Conservation (phyloP, 352 stramenopile genomes). For the Globisporangium lucens region DNA sequence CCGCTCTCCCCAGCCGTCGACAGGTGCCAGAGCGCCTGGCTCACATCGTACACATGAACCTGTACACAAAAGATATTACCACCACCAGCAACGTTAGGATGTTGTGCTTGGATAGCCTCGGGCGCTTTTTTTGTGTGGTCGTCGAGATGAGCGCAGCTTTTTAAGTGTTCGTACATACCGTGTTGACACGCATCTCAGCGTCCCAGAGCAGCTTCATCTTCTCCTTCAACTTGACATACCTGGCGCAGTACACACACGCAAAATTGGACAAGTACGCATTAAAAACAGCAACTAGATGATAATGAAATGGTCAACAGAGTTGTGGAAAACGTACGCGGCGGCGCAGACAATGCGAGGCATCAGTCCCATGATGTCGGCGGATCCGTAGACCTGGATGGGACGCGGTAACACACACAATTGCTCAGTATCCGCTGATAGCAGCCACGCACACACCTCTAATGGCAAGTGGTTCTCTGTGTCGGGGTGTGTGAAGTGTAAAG, state of each 20-base stretch:
- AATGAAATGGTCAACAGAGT: background rate
- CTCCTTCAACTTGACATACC: constrained; percentile 80
- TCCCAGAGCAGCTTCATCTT: constrained; percentile 90
- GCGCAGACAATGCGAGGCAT: constrained; percentile 86
- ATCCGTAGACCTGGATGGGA: constrained; percentile 64
- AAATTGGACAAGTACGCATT: background rate
- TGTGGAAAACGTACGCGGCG: constrained; percentile 51
- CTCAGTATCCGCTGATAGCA: background rate
- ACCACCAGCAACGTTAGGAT: background rate
- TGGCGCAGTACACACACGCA: constrained; percentile 14
- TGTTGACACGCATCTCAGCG: constrained; percentile 85
- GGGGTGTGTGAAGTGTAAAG: background rate
- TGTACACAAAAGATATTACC: constrained; percentile 15
- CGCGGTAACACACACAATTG: background rate
- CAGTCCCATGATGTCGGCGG: constrained; percentile 71
- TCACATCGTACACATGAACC: constrained; percentile 82
- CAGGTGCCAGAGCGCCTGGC: constrained; percentile 74
- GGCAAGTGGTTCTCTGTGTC: too few relatives aligned
- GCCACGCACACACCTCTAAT: background rate
- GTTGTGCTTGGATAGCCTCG: constrained; percentile 1
- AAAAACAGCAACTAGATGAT: background rate
- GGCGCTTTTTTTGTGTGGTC: background rate
- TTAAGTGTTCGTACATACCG: constrained; percentile 38
- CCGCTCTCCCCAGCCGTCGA: constrained; percentile 43
- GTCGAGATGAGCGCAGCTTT: background rate